phyloP scores from a whole-genome alignment of 345 rosid genomes.

The Eucalyptus shirleyi region DNA sequence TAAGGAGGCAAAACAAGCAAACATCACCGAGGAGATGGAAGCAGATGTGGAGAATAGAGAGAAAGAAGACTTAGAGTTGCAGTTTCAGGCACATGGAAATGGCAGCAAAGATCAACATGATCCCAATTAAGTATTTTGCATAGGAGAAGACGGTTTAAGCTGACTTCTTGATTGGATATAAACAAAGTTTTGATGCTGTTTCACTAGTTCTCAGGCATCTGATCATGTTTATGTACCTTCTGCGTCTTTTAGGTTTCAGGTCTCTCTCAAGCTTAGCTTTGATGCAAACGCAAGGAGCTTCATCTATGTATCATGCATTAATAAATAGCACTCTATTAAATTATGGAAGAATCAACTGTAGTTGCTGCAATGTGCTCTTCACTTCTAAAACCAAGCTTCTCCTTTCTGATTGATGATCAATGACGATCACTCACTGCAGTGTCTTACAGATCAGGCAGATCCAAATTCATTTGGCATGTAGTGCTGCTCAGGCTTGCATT shows the following conservation, averaged over 20 bases:
- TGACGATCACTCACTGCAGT: background rate
- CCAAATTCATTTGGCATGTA: background rate
- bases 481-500: background rate
- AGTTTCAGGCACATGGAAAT: background rate
- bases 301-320: background rate
- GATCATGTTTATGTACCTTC: background rate
- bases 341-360: background rate
- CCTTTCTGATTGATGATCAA: background rate
- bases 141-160: background rate
- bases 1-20: constrained; percentile 16
- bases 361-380: background rate
- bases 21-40: background rate
- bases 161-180: background rate
- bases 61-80: background rate
- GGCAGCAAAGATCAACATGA: background rate
- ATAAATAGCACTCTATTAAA: background rate
- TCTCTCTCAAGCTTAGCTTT: background rate
- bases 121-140: background rate
- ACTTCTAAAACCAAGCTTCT: background rate
- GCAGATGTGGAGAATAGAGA: background rate
- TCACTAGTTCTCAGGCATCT: background rate
- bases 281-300: background rate
- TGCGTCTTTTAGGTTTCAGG: background rate
- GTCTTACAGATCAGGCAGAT: background rate
- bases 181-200: background rate